These are phyloP conservation scores for Mortierella antarctica DNA, from an alignment of 192 early-diverging fungal species.

Conservation along the genomic window DNA sequence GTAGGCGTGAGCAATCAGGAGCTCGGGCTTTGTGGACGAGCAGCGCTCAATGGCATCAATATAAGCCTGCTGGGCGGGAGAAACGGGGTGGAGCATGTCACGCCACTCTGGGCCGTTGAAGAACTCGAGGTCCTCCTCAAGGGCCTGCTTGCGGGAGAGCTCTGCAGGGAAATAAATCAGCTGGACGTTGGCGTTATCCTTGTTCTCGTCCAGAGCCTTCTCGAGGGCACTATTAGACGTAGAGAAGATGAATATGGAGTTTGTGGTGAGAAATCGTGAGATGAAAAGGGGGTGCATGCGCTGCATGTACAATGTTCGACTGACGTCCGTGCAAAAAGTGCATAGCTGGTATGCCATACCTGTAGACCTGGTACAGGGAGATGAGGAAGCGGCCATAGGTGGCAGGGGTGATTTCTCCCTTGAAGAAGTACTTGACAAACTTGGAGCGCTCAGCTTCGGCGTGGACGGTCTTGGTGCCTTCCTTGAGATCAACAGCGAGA, in stretches of 20 bases:
- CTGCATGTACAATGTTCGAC: neutral
- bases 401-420: slow-evolving; percentile 57
- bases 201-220: slow-evolving; percentile 56
- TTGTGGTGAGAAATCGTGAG: neutral
- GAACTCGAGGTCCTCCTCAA: slow-evolving; percentile 62
- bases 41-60: slow-evolving; percentile 57
- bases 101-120: slow-evolving; percentile 55
- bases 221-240: slow-evolving; percentile 55
- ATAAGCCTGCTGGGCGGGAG: slow-evolving; percentile 65
- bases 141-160: slow-evolving; percentile 51
- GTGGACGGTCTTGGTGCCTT: slow-evolving; percentile 62
- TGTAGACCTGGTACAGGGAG: slow-evolving; percentile 64
- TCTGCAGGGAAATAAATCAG: slow-evolving; percentile 65
- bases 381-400: slow-evolving; percentile 63
- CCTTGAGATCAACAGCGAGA: slow-evolving; percentile 57
- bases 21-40: slow-evolving; percentile 51
- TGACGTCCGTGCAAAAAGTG: neutral
- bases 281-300: neutral
- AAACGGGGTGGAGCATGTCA: slow-evolving; percentile 45
- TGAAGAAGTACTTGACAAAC: slow-evolving; percentile 66
- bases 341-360: slow-evolving; percentile 21
- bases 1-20: slow-evolving; percentile 66
- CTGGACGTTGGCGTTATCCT: slow-evolving; percentile 58
- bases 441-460: slow-evolving; percentile 56
- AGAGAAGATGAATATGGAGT: neutral